Conservation (phyloP, 305 asterid species). For the Fraxinus albicans region DNA sequence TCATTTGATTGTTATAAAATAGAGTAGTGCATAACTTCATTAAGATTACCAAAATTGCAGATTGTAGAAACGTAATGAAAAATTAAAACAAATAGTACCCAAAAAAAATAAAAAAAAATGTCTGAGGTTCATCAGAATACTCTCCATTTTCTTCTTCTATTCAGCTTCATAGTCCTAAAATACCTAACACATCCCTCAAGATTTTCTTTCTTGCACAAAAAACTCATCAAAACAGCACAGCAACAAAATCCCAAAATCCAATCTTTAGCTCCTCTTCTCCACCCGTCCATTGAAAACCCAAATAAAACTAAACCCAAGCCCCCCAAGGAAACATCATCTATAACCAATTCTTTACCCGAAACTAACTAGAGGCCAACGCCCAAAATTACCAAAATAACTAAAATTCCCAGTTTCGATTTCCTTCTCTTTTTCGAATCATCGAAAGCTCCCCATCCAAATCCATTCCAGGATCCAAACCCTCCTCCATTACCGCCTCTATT, state of each 20-base stretch:
- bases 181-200: slow-evolving; percentile 32
- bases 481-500: slow-evolving; percentile 56
- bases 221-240: slow-evolving; percentile 57
- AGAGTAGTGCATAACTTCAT: too few relatives aligned
- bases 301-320: slow-evolving; percentile 48
- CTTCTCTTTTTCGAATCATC: slow-evolving; percentile 55
- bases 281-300: slow-evolving; percentile 58
- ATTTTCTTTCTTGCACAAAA: slow-evolving; percentile 47
- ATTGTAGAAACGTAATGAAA: not conserved
- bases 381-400: slow-evolving; percentile 36
- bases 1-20: too few relatives aligned
- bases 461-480: slow-evolving; percentile 48
- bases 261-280: slow-evolving; percentile 57
- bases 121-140: slow-evolving; percentile 25
- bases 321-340: slow-evolving; percentile 41
- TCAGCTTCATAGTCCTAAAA: slow-evolving; percentile 34
- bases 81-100: not conserved
- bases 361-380: slow-evolving; percentile 49
- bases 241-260: slow-evolving; percentile 73
- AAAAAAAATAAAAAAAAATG: too few relatives aligned
- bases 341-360: slow-evolving; percentile 41
- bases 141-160: slow-evolving; percentile 42
- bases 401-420: slow-evolving; percentile 34
- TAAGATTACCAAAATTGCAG: not conserved
- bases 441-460: slow-evolving; percentile 54